Base-by-base conservation (phyloP, 2,329 filamentous ascomycete species). In the Aspergillus puulaauensis region DNA sequence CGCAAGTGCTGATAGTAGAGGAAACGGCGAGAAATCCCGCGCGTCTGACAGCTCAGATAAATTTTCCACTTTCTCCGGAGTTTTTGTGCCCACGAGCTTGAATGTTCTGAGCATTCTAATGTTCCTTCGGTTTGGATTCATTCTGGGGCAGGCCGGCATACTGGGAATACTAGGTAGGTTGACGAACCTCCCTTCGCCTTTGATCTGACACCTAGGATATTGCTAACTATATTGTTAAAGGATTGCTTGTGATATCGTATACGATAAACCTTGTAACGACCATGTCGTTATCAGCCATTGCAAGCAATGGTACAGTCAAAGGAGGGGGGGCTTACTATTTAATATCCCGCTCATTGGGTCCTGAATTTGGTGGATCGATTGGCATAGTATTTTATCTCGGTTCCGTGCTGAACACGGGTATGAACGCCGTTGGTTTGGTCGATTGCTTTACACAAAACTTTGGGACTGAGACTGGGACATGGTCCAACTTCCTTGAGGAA, bases 61-160 rank as follows among this genome's bases (percentile, higher is more conserved):
- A 76, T 80, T 96, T 57, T 90, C 90, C 39, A 87, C 86, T 8
- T 86, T 91, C 64, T 90, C 87, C 4, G 90, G 90, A 7, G 89
- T 96, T 48, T 96, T 92, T 72, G 89, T 96, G 15, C 91, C 91
- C 1, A 91, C 91, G n/a, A 93, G 88, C 60, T 80, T 96, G 64
- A 96, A 95, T 73, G 91, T 96, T 43, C 78, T 96, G 64, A 93
- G 90, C 66, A 96, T 96, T 74, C 83, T 96, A 61, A 96, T 96
- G 90, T 96, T 96, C 76, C 80, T 96, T 66, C 86, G 91, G 21
- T 96, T 96, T 72, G 91, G 91, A 21, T 87, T 91, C 66, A 90
- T 96, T 57, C 80, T 96, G 21, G 91, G 91, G 8, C 89, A 93
- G 70, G 83, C 89, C 61, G 91, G 91, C 21, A 79, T 96, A 45